phyloP scores from a whole-genome alignment of 1,139 yeast genomes.

The Pichia sp. region DNA sequence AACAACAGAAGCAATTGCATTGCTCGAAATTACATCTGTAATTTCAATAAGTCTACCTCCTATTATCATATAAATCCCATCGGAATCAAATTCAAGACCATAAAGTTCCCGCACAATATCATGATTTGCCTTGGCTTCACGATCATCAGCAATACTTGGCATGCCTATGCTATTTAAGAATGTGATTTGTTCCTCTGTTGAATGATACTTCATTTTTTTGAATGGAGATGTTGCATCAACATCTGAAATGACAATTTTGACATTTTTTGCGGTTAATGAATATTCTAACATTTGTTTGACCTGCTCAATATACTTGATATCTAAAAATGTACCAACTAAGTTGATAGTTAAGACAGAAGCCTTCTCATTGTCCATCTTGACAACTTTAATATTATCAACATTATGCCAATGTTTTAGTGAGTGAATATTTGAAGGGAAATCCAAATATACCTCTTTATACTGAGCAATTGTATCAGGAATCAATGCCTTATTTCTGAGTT shows the following conservation, averaged over 20 bases:
- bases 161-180: not conserved
- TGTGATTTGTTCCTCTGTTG: slow-evolving; percentile 3
- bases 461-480: slow-evolving; percentile 25
- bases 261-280: slow-evolving; percentile 9
- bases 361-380: not conserved
- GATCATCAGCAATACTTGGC: slow-evolving; percentile 2
- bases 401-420: slow-evolving; percentile 3
- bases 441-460: slow-evolving; percentile 2
- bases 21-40: not conserved
- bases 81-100: slow-evolving; percentile 3
- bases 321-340: slow-evolving; percentile 48
- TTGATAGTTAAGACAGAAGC: slow-evolving; percentile 31
- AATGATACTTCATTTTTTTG: not conserved
- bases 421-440: slow-evolving; percentile 1
- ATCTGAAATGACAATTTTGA: slow-evolving; percentile 33
- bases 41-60: slow-evolving; percentile 22
- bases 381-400: slow-evolving; percentile 4
- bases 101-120: slow-evolving; percentile 3
- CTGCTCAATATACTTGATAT: slow-evolving; percentile 32
- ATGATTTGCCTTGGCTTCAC: slow-evolving; percentile 3
- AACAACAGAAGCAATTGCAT: slow-evolving; percentile 17
- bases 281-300: slow-evolving; percentile 30
- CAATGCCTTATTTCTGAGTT: slow-evolving; percentile 26
- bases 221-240: slow-evolving; percentile 8
- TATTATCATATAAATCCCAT: slow-evolving; percentile 13